Evolutionary conservation across 306 rosid species (phyloP), one percentile per base, ranked within the genome.

Genomic region (Vigna trinervia): DNA sequence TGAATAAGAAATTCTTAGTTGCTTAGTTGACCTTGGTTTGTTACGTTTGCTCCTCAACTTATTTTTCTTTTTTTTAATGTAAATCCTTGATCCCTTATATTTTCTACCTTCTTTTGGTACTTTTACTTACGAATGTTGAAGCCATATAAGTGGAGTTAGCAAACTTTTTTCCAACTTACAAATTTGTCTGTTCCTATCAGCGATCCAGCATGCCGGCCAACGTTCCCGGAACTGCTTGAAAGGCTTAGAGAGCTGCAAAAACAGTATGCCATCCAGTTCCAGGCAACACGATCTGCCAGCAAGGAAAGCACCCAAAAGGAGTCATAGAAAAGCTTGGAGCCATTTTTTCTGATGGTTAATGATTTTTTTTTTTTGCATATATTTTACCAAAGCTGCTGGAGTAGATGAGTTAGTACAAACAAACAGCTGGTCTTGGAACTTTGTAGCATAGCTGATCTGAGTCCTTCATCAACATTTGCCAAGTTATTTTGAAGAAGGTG

Each of bases 221-320:
- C 98, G 41, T 96, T 96, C 71, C 98, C 87, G 71, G 97, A 85
- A 80, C 86, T 96, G 81, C 85, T 93, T 47, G 97, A 91, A 69
- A 88, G 56, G 84, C 86, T 96, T 6, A 82, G 83, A 81, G 99
- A 96, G 56, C 71, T 96, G 74, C 98, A 93, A 64, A 87, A 87
- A 72, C 84, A 68, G 66, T 88, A 80, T 68, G 81, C 86, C 61
- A 78, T 86, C 81, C 96, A 92, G 83, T 85, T 88, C 82, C 98
- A 96, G 58, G 98, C 98, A 47, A 87, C 89, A 34, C 91, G 98
- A 26, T 53, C 93, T 0, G 87, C 88, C 0, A 73, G 84, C 10
- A 87, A 82, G 52, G 98, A 92, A 83, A 85, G 39, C 82, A 11
- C 67, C 48, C 94, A 83, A 52, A 91, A 88, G 89, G 98, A 93